Conservation (phyloP, 2,329 filamentous ascomycete genomes). For the Fusarium tricinctum region DNA sequence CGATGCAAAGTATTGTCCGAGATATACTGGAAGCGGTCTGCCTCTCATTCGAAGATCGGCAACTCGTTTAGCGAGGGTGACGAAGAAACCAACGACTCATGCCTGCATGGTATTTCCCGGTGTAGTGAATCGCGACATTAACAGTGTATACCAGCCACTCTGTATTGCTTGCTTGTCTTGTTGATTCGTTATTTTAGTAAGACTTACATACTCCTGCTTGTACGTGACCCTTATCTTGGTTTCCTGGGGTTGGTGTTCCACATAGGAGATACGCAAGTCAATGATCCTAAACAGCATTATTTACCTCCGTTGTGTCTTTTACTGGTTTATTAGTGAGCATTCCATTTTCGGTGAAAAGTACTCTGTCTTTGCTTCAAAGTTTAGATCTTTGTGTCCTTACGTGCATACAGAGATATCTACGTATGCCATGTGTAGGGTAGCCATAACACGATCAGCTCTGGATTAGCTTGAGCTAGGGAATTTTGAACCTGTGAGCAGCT, state of each 20-base stretch:
- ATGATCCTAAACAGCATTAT: no score
- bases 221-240: not conserved
- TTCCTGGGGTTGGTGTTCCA: not conserved
- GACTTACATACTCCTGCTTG: not conserved
- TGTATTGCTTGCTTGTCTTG: not conserved
- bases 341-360: no score
- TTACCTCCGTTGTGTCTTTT: no score
- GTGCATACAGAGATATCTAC: no score
- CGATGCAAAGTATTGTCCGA: not conserved
- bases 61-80: not conserved
- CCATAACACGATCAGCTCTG: not conserved
- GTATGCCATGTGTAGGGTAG: not conserved
- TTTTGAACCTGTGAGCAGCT: no score
- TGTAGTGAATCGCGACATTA: not conserved
- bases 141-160: not conserved
- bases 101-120: not conserved
- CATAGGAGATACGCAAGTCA: not conserved
- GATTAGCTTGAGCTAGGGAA: no score
- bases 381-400: no score
- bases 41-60: slow-evolving; percentile 7
- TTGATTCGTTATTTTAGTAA: not conserved
- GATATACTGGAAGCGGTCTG: slow-evolving; percentile 16
- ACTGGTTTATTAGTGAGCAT: no score
- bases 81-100: not conserved
- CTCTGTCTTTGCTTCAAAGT: no score